Conservation (phyloP, 768 basidiomycete genomes). For the Mycena polygramma region DNA sequence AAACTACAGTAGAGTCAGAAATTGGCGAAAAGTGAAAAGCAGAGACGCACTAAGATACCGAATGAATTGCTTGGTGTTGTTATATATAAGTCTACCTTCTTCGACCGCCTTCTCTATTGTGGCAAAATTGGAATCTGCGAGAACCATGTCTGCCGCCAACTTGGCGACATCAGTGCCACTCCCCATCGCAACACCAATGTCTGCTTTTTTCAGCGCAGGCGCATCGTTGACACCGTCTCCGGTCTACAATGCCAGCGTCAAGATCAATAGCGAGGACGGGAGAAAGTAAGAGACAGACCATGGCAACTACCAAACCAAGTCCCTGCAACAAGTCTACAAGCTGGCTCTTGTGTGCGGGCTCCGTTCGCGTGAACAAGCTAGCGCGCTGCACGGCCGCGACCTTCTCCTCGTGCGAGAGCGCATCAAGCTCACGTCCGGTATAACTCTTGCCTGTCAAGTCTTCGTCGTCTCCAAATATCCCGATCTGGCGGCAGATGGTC, state of each 20-base stretch:
- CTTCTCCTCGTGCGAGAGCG: constrained; percentile 84
- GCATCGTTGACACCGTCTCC: constrained; percentile 99
- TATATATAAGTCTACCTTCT: constrained; percentile 97
- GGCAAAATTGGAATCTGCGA: constrained; percentile 97
- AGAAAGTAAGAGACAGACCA: constrained; percentile 63
- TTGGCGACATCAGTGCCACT: constrained; percentile 99
- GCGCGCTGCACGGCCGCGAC: constrained; percentile 88
- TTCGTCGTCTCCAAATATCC: constrained; percentile 89
- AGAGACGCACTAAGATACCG: constrained; percentile 89
- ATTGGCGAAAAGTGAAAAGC: constrained; percentile 15
- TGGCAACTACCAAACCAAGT: constrained; percentile 93
- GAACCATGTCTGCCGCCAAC: constrained; percentile 97
- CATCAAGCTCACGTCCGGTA: constrained; percentile 93
- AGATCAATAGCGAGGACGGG: constrained; percentile 8
- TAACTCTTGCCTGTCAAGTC: constrained; percentile 96
- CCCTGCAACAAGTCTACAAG: constrained; percentile 94
- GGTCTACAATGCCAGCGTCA: constrained; percentile 63
- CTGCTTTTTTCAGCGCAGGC: constrained; percentile 95
- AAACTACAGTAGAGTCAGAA: constrained; percentile 62
- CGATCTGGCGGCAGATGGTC: constrained; percentile 96
- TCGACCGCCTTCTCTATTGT: constrained; percentile 98
- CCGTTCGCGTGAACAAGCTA: constrained; percentile 92
- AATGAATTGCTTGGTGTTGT: constrained; percentile 99
- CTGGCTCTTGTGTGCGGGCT: constrained; percentile 95
- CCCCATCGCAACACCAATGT: constrained; percentile 99